Base-by-base conservation (phyloP, 352 stramenopile genomes). In the Phytophthora rubi region DNA sequence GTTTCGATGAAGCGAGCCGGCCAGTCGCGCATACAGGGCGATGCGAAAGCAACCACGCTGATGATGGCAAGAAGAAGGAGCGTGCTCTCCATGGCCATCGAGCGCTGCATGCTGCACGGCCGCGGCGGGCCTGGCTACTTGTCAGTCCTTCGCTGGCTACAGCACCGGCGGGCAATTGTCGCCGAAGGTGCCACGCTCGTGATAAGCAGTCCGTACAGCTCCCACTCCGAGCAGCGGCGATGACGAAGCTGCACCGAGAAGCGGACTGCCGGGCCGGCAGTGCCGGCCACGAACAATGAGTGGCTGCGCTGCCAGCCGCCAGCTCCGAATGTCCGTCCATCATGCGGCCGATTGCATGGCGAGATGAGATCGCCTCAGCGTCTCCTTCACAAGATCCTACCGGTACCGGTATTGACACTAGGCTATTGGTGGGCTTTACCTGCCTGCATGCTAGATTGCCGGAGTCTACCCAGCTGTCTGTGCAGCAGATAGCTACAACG, bases 171-270 rank as follows among this genome's bases (percentile, higher is more conserved):
- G 33, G 33, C 33, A 39, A 39, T 39, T 66, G 59, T 53, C 59
- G 49, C 59, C 59, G 59, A 67, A 28, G 8, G 37, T 67, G 48
- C 60, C 60, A 67, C 60, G 23, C 18, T 54, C 37, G 57, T 63
- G 57, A 63, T 33, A 13, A 3, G 54, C 39, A 47, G 39, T 47
- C 39, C 10, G 39, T 47, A 15, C 33, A 12, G 32, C 53, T 64
- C 45, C 53, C 44, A 64, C 45, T 63, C 53, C 62, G 62, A 70
- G 21, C 26, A 13, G 53, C 44, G 6, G 2, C 4, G 53, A 53
- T 70, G 62, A 70, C 62, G 62, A 70, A 64, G 54, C 54, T 59
- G 53, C 62, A 70, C 62, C 47, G 53, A 64, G 62, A 53, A n/a
- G 18, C 15, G 30, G n/a, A 58, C 21, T 61, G 18, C 18, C 18